Conservation (phyloP, 2,329 filamentous ascomycete species). For the Thermomyces lanuginosus region DNA sequence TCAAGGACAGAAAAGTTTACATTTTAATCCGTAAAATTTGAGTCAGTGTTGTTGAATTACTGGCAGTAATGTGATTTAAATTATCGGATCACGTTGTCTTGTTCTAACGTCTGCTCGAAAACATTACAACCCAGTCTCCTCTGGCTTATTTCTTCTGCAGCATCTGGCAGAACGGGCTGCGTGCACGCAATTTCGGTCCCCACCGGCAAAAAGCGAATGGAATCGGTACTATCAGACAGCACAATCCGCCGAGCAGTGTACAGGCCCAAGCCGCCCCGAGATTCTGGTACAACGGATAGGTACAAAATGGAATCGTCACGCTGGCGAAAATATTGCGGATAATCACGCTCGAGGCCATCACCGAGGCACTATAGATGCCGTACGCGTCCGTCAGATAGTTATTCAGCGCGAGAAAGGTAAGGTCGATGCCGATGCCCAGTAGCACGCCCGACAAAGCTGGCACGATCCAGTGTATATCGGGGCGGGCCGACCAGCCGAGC, state of each 20-base stretch:
- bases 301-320: constrained; percentile 37
- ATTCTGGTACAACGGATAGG: constrained; percentile 20
- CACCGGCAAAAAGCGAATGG: constrained; percentile 24
- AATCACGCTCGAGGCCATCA: constrained; percentile 36
- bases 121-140: neutral
- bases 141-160: constrained; percentile 3
- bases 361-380: constrained; percentile 45
- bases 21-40: constrained; percentile 2
- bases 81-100: too few relatives aligned
- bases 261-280: constrained; percentile 28
- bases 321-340: constrained; percentile 36
- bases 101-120: too few relatives aligned
- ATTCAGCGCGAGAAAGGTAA: constrained; percentile 48
- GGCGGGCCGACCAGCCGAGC: constrained; percentile 44
- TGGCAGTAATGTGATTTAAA: too few relatives aligned
- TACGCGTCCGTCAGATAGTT: constrained; percentile 55
- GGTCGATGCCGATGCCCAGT: constrained; percentile 45
- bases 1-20: constrained; percentile 1
- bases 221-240: constrained; percentile 23
- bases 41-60: too few relatives aligned
- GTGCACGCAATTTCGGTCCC: constrained; percentile 11
- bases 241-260: constrained; percentile 24
- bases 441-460: constrained; percentile 45
- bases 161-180: constrained; percentile 16
- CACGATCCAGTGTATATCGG: constrained; percentile 35